These are phyloP conservation scores for Cutaneotrichosporon cutaneum DNA, from an alignment of 1,284 basidiomycete genomes.

Conservation along the genomic window DNA sequence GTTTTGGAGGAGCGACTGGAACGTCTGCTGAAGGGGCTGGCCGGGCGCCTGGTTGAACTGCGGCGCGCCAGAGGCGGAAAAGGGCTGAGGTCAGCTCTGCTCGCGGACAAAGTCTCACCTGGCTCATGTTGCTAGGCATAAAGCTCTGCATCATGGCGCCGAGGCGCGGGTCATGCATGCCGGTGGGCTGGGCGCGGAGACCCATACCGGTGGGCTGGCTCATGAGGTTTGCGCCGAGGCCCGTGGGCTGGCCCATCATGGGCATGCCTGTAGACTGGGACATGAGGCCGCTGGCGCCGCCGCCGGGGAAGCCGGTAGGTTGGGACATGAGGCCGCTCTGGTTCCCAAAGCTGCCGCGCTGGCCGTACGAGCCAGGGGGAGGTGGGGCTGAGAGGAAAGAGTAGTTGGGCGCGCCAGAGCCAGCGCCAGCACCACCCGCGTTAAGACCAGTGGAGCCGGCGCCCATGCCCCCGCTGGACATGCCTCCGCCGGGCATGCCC, in stretches of 20 bases:
- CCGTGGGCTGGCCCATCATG: conserved; percentile 52
- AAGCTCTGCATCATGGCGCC: conserved; percentile 82
- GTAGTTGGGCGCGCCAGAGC: conserved; percentile 31
- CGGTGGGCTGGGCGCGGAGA: conserved; percentile 43
- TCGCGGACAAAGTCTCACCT: conserved; percentile 34
- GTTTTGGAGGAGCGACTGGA: conserved; percentile 59
- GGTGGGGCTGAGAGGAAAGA: conserved; percentile 52
- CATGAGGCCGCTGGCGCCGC: conserved; percentile 38
- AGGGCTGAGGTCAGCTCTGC: conserved; percentile 32
- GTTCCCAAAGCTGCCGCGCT: conserved; percentile 31
- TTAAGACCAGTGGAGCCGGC: conserved; percentile 11
- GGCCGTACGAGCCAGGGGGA: conserved; percentile 27
- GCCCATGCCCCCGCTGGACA: conserved; percentile 13
- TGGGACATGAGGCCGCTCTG: conserved; percentile 37
- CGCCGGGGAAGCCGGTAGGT: conserved; percentile 28
- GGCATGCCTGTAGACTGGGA: conserved; percentile 39
- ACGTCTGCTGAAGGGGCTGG: conserved; percentile 59
- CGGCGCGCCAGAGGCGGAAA: conserved; percentile 53
- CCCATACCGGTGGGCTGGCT: conserved; percentile 71
- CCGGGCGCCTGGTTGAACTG: conserved; percentile 58
- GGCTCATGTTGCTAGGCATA: conserved; percentile 61
- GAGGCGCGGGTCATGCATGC: conserved; percentile 68
- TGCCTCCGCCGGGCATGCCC: conserved; percentile 10
- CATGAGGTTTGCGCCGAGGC: conserved; percentile 60
- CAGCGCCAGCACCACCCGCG: conserved; percentile 15